phyloP scores from a whole-genome alignment of 805 yeast genomes.

The Cyberlindnera americana region DNA sequence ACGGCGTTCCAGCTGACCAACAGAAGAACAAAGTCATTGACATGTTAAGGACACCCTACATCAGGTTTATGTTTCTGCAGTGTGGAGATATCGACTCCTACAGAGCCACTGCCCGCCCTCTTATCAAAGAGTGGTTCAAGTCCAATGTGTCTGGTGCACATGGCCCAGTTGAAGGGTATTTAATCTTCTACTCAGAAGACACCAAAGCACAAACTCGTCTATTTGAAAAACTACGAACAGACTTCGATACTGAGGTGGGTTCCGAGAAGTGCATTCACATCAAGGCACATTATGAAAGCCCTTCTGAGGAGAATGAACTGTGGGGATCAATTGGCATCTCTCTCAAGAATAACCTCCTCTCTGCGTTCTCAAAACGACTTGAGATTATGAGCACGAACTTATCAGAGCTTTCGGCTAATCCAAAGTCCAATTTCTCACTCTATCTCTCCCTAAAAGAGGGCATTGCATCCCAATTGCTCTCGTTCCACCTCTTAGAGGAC shows the following conservation, averaged over 20 bases:
- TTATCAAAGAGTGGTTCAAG: slow-evolving; percentile 77
- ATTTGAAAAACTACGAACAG: slow-evolving; percentile 52
- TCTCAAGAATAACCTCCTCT: slow-evolving; percentile 47
- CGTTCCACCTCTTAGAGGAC: slow-evolving; percentile 58
- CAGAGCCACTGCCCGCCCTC: slow-evolving; percentile 74
- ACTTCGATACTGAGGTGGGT: slow-evolving; percentile 35
- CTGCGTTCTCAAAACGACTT: slow-evolving; percentile 50
- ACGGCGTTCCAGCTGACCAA: background rate
- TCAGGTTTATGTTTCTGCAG: slow-evolving; percentile 65
- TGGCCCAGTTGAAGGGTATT: slow-evolving; percentile 57
- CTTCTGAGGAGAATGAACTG: slow-evolving; percentile 41
- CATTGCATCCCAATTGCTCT: slow-evolving; percentile 49
- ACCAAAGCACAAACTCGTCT: slow-evolving; percentile 43
- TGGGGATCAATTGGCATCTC: slow-evolving; percentile 46
- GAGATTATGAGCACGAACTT: slow-evolving; percentile 10
- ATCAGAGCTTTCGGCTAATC: background rate
- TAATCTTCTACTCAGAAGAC: slow-evolving; percentile 46
- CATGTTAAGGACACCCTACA: slow-evolving; percentile 41
- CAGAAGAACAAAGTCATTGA: slow-evolving; percentile 5
- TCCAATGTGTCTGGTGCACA: slow-evolving; percentile 34
- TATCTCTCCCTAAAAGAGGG: slow-evolving; percentile 38
- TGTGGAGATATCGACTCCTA: slow-evolving; percentile 70
- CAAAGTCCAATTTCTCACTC: slow-evolving; percentile 1
- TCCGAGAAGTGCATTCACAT: slow-evolving; percentile 34
- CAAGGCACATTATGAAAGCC: slow-evolving; percentile 23